Base-by-base conservation (phyloP, 2,329 filamentous ascomycete species). In the Monascus ruber region DNA sequence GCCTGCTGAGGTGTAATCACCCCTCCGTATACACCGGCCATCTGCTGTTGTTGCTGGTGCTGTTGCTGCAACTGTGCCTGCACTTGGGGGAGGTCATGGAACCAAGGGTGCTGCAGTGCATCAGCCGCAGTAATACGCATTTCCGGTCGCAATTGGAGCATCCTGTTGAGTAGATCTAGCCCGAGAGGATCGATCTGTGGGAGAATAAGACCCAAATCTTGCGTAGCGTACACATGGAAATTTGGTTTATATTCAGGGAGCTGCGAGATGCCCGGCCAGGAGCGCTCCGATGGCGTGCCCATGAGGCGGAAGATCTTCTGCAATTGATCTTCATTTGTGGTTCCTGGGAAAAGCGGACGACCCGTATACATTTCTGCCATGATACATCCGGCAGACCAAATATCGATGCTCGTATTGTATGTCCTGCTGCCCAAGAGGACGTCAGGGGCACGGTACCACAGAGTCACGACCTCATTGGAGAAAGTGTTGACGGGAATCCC, bases 351-450 rank as follows among this genome's bases (percentile, higher is more conserved):
- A 5, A 98, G 74, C 0, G 91, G 91, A 11, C 91, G 77, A 4
- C 91, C 91, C 0, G 89, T 95, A 64, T 93, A 96, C 87, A 98
- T 95, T 66, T 98, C 91, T 6, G 91, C 91, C 91, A 98, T 96
- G 71, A 98, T 98, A 64, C 91, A 98, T 41, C 91, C 91, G 5
- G 91, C 91, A 5, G 86, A 94, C 91, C 91, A 98, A 59, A 98
- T 96, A 57, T 98, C 91, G 62, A 98, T 96, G 66, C 86, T 94
- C n/a, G 91, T 98, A 66, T 94, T 98, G 70, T 98, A 98, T 24
- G 91, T 96, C 48, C 91, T 74, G 54, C 84, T 91, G 38, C 91
- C 91, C 34, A 98, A 76, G 37, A 98, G 75, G 35, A 98, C 91
- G 54, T 98, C 91, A 0, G 91, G 91, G 1, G 91, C 91, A 33